Conservation (phyloP, 768 basidiomycete species). For the Naganishia friedmannii region DNA sequence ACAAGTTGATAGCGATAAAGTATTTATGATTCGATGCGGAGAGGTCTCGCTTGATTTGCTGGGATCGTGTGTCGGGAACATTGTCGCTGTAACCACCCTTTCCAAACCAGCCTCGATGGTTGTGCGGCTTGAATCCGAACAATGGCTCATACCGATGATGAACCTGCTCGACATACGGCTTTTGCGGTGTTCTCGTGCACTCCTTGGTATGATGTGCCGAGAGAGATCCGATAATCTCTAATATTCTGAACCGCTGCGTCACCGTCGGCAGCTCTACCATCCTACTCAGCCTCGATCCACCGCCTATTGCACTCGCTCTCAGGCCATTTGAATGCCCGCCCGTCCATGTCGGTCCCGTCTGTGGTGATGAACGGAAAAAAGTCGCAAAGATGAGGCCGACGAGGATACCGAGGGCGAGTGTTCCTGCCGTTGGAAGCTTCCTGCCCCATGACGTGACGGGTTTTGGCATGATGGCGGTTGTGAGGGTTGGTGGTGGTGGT, state of each 20-base stretch:
- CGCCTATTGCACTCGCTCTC: slow-evolving; percentile 32
- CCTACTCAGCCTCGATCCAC: slow-evolving; percentile 23
- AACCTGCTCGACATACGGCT: slow-evolving; percentile 79
- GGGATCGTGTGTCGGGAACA: slow-evolving; percentile 28
- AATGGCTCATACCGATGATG: slow-evolving; percentile 78
- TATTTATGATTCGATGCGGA: slow-evolving; percentile 78
- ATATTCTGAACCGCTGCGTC: slow-evolving; percentile 77
- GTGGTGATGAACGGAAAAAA: slow-evolving; percentile 13
- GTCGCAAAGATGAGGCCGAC: slow-evolving; percentile 47
- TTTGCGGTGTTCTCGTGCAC: slow-evolving; percentile 80
- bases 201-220: slow-evolving; percentile 89
- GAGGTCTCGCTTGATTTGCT: slow-evolving; percentile 40
- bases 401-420: slow-evolving; percentile 45
- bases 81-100: slow-evolving; percentile 23
- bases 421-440: slow-evolving; percentile 46
- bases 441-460: slow-evolving; percentile 31
- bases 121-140: slow-evolving; percentile 67
- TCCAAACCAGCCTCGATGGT: slow-evolving; percentile 40
- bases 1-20: slow-evolving; percentile 98
- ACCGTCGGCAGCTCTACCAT: slow-evolving; percentile 51
- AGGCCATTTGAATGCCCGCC: slow-evolving; percentile 41
- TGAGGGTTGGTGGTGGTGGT: background rate
- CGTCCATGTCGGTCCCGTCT: slow-evolving; percentile 21
- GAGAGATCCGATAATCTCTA: slow-evolving; percentile 80
- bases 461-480: slow-evolving; percentile 10